Conservation (phyloP, 371 early-diverging fungal genomes). For the Batkoa obscura region DNA sequence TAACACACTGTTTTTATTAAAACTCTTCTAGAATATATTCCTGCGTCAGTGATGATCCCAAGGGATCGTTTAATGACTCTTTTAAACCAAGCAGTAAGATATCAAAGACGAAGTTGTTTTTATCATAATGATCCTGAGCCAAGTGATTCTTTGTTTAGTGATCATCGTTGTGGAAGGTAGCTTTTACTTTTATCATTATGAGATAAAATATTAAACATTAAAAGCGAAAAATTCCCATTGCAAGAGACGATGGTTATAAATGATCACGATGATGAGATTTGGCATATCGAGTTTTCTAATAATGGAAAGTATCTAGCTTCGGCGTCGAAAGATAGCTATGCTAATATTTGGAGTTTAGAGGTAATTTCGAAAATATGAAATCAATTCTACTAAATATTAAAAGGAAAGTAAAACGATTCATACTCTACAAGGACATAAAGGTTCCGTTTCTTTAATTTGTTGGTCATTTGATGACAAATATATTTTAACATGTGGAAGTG, state of each 20-base stretch:
- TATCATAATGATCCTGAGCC: constrained; percentile 55
- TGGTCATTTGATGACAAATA: constrained; percentile 77
- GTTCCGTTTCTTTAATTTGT: constrained; percentile 35
- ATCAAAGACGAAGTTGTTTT: constrained; percentile 56
- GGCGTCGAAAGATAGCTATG: constrained; percentile 67
- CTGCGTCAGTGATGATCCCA: constrained; percentile 75
- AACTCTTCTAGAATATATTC: constrained; percentile 32
- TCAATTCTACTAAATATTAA: neutral
- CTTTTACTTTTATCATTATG: neutral
- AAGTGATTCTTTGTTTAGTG: constrained; percentile 37
- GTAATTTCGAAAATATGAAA: constrained; percentile 3
- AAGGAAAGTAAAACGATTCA: constrained; percentile 3
- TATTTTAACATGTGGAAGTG: constrained; percentile 63
- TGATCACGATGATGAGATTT: constrained; percentile 84
- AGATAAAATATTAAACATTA: neutral
- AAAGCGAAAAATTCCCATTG: constrained; percentile 26
- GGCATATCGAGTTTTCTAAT: constrained; percentile 82
- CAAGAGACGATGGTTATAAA: constrained; percentile 35
- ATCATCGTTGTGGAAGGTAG: constrained; percentile 60
- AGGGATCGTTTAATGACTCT: constrained; percentile 54
- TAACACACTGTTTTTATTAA: neutral
- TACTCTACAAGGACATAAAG: constrained; percentile 6
- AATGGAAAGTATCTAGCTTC: constrained; percentile 73
- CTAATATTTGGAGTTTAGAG: constrained; percentile 62
- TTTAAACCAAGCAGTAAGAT: constrained; percentile 55